A percentile compares a stretch with the other conserved stretches of the same genome.
Conservation (phyloP, 1,284 basidiomycete genomes). For the Irpex sp. region DNA sequence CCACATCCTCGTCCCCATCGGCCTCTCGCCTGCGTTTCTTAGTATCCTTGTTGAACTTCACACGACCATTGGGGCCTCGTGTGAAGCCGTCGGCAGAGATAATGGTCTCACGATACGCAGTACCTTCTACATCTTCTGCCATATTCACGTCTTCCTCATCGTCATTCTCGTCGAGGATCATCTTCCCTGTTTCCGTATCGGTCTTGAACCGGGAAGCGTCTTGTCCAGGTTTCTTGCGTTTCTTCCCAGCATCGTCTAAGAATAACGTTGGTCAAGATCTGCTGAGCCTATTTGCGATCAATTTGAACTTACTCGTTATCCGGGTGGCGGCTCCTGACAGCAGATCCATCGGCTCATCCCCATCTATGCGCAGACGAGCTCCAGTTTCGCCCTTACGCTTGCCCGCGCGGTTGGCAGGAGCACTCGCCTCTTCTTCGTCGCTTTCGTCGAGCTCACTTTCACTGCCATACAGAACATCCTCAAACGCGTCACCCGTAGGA, state of each 20-base stretch:
- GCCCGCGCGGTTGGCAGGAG: constrained; percentile 22
- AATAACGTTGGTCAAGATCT: constrained; percentile 1
- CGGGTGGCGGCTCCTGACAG: constrained; percentile 80
- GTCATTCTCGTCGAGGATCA: constrained; percentile 77
- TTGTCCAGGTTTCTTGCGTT: constrained; percentile 77
- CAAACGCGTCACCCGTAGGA: constrained; percentile 82
- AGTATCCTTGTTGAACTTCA: constrained; percentile 98
- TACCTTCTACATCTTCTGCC: constrained; percentile 64
- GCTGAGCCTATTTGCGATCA: neutral
- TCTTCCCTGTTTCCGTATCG: constrained; percentile 83
- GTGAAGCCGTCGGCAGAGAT: constrained; percentile 88
- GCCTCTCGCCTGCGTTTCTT: constrained; percentile 77
- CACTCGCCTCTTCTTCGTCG: constrained; percentile 56
- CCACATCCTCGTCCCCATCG: constrained; percentile 61
- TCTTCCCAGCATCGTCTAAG: constrained; percentile 49
- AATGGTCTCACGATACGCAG: constrained; percentile 81
- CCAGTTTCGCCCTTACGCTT: constrained; percentile 37
- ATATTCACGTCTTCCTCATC: constrained; percentile 36
- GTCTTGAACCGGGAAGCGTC: constrained; percentile 87
- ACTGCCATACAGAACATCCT: constrained; percentile 93
- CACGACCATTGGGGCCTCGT: constrained; percentile 76
- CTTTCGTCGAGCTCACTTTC: constrained; percentile 82
- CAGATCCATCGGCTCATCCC: constrained; percentile 95
- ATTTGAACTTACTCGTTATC: constrained; percentile 61
- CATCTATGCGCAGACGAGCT: constrained; percentile 79